Evolutionary conservation across 208 protist genomes (phyloP), one percentile per base, ranked within the genome.

Genomic region (Wallacemonas collosoma): DNA sequence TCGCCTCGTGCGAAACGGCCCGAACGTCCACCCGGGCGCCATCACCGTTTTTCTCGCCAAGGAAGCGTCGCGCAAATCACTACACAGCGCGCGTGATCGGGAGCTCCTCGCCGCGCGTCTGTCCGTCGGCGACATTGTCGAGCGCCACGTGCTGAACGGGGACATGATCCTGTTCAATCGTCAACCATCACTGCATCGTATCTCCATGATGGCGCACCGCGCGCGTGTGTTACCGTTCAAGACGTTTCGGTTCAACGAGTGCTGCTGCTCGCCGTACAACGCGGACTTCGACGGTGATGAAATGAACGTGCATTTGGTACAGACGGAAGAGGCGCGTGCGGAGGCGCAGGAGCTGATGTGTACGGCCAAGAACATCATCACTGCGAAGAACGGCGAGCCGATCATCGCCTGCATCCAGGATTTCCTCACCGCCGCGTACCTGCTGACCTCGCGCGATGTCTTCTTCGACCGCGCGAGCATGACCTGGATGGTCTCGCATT

Each of bases 271-370:
- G 39, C 99, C 99, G 51, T 99, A 99, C 93, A 99, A 99, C 88
- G 99, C 99, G 14, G 99, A 99, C 82, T 99, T 99, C 83, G 98
- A 99, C 82, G 98, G 98, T 17, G 99, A 99, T 89, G 99, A 99
- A 86, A 99, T 99, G 99, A 99, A 99, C 81, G 75, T 99, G 11
- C 99, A 99, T 82, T 71, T 99, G 62, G 98, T 99, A 56, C 99
- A 99, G 84, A 99, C 98, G 0, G 91, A 99, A 70, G 98, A 99
- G 81, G 99, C 99, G 15, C 89, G 97, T 26, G 98, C 98, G 3
- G 99, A 99, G 86, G 98, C 98, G 48, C 63, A 89, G 69, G 81
- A 90, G 65, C 81, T 99, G 47, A 99, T 99, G 98, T 88, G 89
- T 41, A 86, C 97, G 17, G 79, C 95, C 12, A 83, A 98, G 12